Conservation (phyloP, 352 stramenopile species). For the Globisporangium apiculatum region DNA sequence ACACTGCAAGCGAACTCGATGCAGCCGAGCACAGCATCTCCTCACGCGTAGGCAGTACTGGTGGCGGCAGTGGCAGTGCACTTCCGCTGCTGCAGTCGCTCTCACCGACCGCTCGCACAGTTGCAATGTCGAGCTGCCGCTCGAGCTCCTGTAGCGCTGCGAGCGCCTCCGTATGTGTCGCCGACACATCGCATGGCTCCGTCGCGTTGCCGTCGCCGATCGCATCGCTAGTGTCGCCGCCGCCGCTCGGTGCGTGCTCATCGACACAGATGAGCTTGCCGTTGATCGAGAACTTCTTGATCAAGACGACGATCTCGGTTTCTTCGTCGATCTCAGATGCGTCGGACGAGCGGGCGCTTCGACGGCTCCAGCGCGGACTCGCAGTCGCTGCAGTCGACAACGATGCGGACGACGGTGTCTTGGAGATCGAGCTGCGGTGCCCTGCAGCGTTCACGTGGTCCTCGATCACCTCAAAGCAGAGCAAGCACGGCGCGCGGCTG, state of each 20-base stretch:
- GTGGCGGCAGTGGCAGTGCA: not conserved
- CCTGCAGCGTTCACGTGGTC: conserved; percentile 58
- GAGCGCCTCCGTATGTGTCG: not conserved
- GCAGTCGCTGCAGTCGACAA: too few relatives aligned
- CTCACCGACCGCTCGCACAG: not conserved
- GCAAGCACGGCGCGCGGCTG: conserved; percentile 56
- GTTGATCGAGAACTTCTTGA: conserved; percentile 60
- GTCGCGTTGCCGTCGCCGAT: not conserved
- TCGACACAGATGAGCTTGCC: conserved; percentile 50
- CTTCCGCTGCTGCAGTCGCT: not conserved
- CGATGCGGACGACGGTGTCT: not conserved
- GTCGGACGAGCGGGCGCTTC: conserved; percentile 4
- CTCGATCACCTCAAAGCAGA: conserved; percentile 78
- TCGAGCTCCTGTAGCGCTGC: conserved; percentile 6
- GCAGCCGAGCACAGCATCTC: conserved; percentile 1
- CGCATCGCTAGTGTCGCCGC: conserved; percentile 16
- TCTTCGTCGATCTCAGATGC: conserved; percentile 33
- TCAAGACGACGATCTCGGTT: conserved; percentile 30
- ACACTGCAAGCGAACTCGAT: not conserved
- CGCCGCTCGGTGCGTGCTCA: conserved; percentile 6
- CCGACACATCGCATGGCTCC: too few relatives aligned
- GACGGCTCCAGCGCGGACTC: not conserved
- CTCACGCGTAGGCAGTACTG: not conserved
- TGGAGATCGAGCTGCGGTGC: conserved; percentile 20
- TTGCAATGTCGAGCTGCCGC: conserved; percentile 7